Evolutionary conservation across 352 stramenopile genomes (phyloP).

Genomic region (Globisporangium paddicum): DNA sequence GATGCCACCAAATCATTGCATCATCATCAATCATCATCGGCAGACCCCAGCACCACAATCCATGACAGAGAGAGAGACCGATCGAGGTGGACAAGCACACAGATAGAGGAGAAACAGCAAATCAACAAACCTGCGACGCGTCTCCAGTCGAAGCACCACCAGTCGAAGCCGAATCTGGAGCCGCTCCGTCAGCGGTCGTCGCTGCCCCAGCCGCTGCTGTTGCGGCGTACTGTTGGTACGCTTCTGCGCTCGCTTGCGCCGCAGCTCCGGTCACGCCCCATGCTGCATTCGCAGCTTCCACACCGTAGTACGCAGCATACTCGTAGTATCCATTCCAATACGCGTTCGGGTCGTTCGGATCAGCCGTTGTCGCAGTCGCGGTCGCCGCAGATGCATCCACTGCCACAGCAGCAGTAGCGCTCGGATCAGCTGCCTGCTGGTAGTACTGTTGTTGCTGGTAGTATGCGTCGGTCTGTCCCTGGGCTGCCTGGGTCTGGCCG

Average conservation of each 20-base stretch:
- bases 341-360: constrained; percentile 84
- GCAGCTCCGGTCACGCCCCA: constrained; percentile 81
- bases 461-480: constrained; percentile 57
- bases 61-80: constrained; percentile 13
- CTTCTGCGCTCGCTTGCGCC: constrained; percentile 58
- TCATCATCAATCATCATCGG: constrained; percentile 18
- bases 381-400: constrained; percentile 12
- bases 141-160: constrained; percentile 12
- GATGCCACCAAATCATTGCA: constrained; percentile 30
- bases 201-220: constrained; percentile 22
- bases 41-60: constrained; percentile 10
- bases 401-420: constrained; percentile 1
- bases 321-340: constrained; percentile 90
- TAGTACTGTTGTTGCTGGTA: constrained; percentile 85
- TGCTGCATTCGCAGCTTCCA: constrained; percentile 78
- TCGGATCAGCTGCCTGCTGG: constrained; percentile 23
- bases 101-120: constrained; percentile 20
- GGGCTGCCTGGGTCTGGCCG: constrained; percentile 28
- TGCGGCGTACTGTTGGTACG: constrained; percentile 73
- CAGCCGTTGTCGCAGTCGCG: constrained; percentile 28
- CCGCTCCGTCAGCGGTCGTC: constrained; percentile 12
- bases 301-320: constrained; percentile 85
- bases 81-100: constrained; percentile 10
- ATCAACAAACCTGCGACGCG: constrained; percentile 63
- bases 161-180: constrained; percentile 10